phyloP scores from a whole-genome alignment of 2,329 filamentous ascomycete species.

The Leptodontidium sp. region DNA sequence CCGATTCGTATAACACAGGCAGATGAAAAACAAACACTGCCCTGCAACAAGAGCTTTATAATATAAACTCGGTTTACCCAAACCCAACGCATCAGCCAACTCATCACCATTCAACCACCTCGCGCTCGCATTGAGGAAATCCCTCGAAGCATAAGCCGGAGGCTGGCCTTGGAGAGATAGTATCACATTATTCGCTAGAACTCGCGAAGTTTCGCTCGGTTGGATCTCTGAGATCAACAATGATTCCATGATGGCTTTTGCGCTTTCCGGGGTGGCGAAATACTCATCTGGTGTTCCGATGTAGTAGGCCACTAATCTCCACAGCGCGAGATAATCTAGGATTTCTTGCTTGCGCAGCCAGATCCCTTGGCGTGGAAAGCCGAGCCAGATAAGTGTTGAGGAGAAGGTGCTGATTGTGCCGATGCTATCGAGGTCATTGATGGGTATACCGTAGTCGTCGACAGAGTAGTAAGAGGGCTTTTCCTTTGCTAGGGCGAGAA shows the following conservation, averaged over 20 bases:
- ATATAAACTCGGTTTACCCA: slow-evolving; percentile 38
- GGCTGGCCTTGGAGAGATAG: slow-evolving; percentile 70
- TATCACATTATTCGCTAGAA: slow-evolving; percentile 80
- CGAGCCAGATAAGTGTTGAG: slow-evolving; percentile 70
- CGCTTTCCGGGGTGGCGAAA: slow-evolving; percentile 63
- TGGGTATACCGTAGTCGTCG: slow-evolving; percentile 66
- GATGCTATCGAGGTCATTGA: slow-evolving; percentile 80
- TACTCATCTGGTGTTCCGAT: slow-evolving; percentile 72
- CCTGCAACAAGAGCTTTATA: slow-evolving; percentile 41
- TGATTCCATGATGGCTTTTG: slow-evolving; percentile 72
- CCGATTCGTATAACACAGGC: slow-evolving; percentile 54
- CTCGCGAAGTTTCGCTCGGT: slow-evolving; percentile 67
- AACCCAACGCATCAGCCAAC: slow-evolving; percentile 64
- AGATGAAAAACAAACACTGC: slow-evolving; percentile 43
- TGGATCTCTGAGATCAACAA: slow-evolving; percentile 71
- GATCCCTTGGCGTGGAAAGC: slow-evolving; percentile 77
- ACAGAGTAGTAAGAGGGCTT: slow-evolving; percentile 69
- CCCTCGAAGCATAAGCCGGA: slow-evolving; percentile 69
- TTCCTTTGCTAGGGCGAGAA: slow-evolving; percentile 64
- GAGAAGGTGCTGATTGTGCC: slow-evolving; percentile 78
- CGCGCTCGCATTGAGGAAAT: slow-evolving; percentile 73
- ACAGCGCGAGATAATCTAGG: slow-evolving; percentile 75
- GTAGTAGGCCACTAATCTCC: slow-evolving; percentile 77
- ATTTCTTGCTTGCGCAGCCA: slow-evolving; percentile 68
- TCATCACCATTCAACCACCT: slow-evolving; percentile 75